Conservation (phyloP, 352 stramenopile genomes). For the Globisporangium acanthophoron region DNA sequence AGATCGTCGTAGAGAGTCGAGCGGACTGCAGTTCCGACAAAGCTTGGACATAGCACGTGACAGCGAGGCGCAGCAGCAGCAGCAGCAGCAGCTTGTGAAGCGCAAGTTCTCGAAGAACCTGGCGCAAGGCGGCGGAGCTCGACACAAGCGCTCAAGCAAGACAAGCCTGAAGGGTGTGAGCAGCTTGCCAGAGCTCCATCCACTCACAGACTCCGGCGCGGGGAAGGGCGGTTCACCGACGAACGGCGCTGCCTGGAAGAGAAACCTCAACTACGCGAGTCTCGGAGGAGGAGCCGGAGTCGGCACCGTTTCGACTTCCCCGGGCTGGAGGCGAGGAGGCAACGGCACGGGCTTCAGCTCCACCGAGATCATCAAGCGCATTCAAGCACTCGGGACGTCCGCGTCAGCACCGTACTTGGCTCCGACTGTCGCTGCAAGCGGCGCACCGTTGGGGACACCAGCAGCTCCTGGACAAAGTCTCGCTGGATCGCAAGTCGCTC, state of each 20-base stretch:
- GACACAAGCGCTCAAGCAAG: conserved; percentile 10
- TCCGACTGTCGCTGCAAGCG: not conserved
- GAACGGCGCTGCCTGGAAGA: not conserved
- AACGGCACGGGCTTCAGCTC: conserved; percentile 21
- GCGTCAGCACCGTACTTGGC: conserved; percentile 22
- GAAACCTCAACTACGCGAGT: not conserved
- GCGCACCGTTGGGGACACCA: not conserved
- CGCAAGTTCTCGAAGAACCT: conserved; percentile 12
- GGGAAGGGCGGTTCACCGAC: not conserved
- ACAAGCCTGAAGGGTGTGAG: conserved; percentile 17
- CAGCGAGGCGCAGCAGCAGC: not conserved
- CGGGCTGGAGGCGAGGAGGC: not conserved
- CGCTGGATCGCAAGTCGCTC: not conserved
- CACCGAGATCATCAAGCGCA: conserved; percentile 42
- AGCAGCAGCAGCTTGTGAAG: not conserved
- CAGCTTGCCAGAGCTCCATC: conserved; percentile 37
- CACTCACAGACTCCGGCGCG: not conserved
- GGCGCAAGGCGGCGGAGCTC: not conserved
- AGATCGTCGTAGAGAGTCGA: not conserved
- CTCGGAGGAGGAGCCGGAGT: not conserved
- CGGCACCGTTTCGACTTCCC: not conserved
- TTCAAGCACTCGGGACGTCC: conserved; percentile 47
- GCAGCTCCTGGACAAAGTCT: conserved; percentile 1
- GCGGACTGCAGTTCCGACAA: not conserved
- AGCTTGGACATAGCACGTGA: not conserved